phyloP scores from a whole-genome alignment of 768 basidiomycete genomes.

The Boletus rufocinnamomeus region DNA sequence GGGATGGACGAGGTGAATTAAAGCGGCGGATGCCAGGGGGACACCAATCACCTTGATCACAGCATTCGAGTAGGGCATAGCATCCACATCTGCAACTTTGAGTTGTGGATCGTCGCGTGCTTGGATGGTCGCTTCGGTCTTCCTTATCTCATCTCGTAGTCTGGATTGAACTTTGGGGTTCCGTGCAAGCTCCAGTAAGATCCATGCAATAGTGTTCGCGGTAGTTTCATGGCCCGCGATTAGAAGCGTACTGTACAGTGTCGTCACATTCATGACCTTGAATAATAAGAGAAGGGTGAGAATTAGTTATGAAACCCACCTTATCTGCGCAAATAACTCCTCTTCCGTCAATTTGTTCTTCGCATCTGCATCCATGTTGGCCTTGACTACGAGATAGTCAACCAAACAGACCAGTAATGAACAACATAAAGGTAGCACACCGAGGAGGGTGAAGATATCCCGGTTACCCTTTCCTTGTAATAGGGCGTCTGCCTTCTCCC shows the following conservation, averaged over 20 bases:
- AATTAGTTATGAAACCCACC: slow-evolving; percentile 7
- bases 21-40: slow-evolving; percentile 20
- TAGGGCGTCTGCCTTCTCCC: slow-evolving; percentile 14
- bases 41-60: slow-evolving; percentile 32
- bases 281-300: neutral
- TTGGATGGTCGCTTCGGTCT: neutral
- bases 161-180: slow-evolving; percentile 57
- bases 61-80: slow-evolving; percentile 47
- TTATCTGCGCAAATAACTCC: slow-evolving; percentile 15
- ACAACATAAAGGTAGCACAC: slow-evolving; percentile 25
- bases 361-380: slow-evolving; percentile 28
- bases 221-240: slow-evolving; percentile 62
- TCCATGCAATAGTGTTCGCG: slow-evolving; percentile 57
- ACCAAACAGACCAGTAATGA: neutral
- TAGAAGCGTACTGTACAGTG: slow-evolving; percentile 44
- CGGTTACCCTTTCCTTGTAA: slow-evolving; percentile 19
- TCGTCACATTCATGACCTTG: neutral
- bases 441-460: slow-evolving; percentile 36
- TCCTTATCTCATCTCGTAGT: slow-evolving; percentile 44
- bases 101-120: slow-evolving; percentile 6
- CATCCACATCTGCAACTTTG: slow-evolving; percentile 43
- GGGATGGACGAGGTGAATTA: neutral
- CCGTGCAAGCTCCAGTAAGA: slow-evolving; percentile 59
- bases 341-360: slow-evolving; percentile 21
- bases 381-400: slow-evolving; percentile 20